Evolutionary conservation across 1,284 basidiomycete species (phyloP), one percentile per base, ranked within the genome.

Genomic region (Naganishia albida): DNA sequence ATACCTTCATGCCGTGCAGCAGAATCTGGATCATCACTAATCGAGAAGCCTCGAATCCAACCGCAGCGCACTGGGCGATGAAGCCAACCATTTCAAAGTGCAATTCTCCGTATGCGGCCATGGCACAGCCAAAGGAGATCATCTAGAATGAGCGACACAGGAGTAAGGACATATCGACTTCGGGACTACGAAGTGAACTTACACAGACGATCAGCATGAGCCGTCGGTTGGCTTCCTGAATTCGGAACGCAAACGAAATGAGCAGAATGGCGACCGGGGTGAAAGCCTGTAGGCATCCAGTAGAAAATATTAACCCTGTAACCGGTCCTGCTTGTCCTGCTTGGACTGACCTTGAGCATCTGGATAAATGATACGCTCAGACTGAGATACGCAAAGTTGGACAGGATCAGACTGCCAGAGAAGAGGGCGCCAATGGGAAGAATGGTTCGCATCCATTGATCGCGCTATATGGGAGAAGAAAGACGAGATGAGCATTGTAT

Each of bases 21-120:
- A 98, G 86, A 65, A 95, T 87, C 78, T 98, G 90, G 70, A 98
- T 96, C 89, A 98, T 93, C 50, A 98, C 93, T 20, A 98, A 85
- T 56, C 94, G 87, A 39, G 76, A 78, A 30, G 78, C 77, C 69
- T 80, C 79, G 67, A 81, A 78, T 42, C 79, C 84, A 67, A 93
- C 86, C n/a, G 91, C 90, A 39, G 86, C 85, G 26, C 87, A 87
- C 78, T 93, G 90, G 51, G 86, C 86, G 70, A 91, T 72, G 84
- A 98, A 98, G 23, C 94, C 94, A 55, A 89, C 80, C 59, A 92
- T 78, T 77, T 92, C 87, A 77, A 97, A 97, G 65, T 84, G 83
- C 34, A 91, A 80, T 80, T 97, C 93, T 52, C 93, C 94, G 66
- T 87, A 90, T 8, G 74, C 74, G 12, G 78, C 78, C 70, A 95